These are phyloP conservation scores for Podospora pseudocomata DNA, from an alignment of 495 filamentous ascomycete species.

Conservation along the genomic window DNA sequence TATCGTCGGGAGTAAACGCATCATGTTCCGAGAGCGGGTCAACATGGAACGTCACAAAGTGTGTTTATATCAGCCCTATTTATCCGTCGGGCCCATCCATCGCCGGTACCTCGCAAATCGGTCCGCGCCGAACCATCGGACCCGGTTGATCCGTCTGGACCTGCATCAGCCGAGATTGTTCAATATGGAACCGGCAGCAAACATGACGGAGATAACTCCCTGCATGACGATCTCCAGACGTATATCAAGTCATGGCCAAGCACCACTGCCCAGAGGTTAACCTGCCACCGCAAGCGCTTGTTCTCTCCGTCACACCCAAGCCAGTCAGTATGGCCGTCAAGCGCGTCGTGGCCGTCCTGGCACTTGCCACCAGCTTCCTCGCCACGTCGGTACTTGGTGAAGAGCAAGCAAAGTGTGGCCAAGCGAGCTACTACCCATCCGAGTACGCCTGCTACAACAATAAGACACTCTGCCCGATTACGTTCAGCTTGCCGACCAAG, in stretches of 20 bases:
- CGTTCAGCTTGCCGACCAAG: conserved; percentile 12
- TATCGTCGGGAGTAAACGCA: not conserved
- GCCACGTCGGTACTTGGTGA: not conserved
- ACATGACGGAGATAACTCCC: not conserved
- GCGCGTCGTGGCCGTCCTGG: not conserved
- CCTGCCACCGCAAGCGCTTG: not conserved
- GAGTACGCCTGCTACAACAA: conserved; percentile 22
- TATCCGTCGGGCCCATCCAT: not conserved
- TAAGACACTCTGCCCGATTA: conserved; percentile 14
- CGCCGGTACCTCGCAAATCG: not conserved
- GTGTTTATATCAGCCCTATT: not conserved
- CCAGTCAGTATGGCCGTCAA: not conserved
- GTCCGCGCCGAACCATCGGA: not conserved
- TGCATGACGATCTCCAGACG: not conserved
- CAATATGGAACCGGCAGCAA: not conserved
- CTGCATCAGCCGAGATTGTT: not conserved
- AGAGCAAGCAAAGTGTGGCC: conserved; percentile 4
- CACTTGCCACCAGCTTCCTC: not conserved
- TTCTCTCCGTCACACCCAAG: not conserved
- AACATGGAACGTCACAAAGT: not conserved
- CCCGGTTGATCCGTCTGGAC: not conserved
- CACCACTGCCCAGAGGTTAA: not conserved
- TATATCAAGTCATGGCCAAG: not conserved
- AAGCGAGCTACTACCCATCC: conserved; percentile 13
- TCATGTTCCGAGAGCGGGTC: not conserved